Evolutionary conservation across 257 asterid genomes (phyloP).

Genomic region (Scutellaria minor): DNA sequence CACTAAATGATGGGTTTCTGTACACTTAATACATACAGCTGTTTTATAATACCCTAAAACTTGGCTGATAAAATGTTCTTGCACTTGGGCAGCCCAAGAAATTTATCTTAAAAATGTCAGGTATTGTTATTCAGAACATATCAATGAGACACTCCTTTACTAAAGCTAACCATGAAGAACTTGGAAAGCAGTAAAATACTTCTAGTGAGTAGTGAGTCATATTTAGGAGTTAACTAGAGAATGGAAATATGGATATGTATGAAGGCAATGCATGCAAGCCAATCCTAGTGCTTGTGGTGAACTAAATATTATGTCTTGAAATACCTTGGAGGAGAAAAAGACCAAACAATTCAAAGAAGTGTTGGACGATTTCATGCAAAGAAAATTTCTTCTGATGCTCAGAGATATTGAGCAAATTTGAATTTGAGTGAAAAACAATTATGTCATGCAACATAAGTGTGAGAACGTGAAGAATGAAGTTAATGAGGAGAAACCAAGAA

Average conservation of each 20-base stretch:
- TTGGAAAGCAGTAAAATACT: not conserved
- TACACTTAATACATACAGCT: too few species aligned
- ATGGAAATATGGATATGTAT: not conserved
- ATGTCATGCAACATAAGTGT: not conserved
- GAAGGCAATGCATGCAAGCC: not conserved
- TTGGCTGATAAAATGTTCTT: too few species aligned
- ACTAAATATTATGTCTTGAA: not conserved
- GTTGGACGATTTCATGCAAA: not conserved
- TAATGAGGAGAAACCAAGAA: constrained; percentile 11
- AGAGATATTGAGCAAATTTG: not conserved
- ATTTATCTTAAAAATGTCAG: too few species aligned
- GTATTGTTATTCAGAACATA: too few species aligned
- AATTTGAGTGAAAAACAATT: not conserved
- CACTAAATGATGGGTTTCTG: too few species aligned
- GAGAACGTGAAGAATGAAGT: constrained; percentile 12
- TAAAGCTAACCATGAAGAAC: constrained; percentile 4
- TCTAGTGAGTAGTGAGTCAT: not conserved
- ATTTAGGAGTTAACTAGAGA: not conserved
- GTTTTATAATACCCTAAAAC: too few species aligned
- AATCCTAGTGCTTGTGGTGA: not conserved
- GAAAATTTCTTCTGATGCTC: not conserved
- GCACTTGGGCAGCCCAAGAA: too few species aligned
- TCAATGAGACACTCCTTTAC: not conserved
- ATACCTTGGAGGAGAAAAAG: constrained; percentile 1
- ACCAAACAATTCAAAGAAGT: not conserved